Base-by-base conservation (phyloP, 371 early-diverging fungal species). In the Furculomyces boomerangus region DNA sequence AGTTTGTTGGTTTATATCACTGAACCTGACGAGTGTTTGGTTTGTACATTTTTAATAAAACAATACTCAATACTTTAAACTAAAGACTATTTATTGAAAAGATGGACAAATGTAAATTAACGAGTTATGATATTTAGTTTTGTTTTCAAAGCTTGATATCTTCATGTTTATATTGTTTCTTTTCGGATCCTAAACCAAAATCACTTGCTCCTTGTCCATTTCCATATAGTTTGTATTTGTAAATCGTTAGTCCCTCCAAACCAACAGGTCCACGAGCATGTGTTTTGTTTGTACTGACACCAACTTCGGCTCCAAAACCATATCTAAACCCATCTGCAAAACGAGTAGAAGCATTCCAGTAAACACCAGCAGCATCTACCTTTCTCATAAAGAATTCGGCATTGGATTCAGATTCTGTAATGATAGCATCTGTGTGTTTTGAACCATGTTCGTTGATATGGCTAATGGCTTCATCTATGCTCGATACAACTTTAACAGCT, bases 291-390 rank as follows among this genome's bases (percentile, higher is more conserved):
- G 97, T 96, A 58, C 86, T 86, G 13, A 86, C 91, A 31, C 95
- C 95, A 45, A 96, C 88, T 72, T 94, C 97, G 1, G 93, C 87
- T 31, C 97, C 94, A 68, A 94, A 94, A 5, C 93, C 93, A 67
- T 92, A 96, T 44, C 97, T 77, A 80, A 94, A 96, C 2, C 97
- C 97, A 66, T 96, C 97, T 26, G 97, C 91, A 68, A 96, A 94
- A 24, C 97, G 75, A 20, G 93, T 93, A 58, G 82, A 81, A 1
- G 93, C 93, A 63, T 96, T 96, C 90, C 90, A 91, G 68, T 84
- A 96, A 35, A 90, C 92, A 20, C 94, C 94, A 16, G 94, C 94
- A n/a, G 93, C 84, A 67, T 93, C 97, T 1, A 96, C 92, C 5
- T 78, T 71, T 2, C 77, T 75, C 87, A 93, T 86, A 61, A 93